phyloP scores from a whole-genome alignment of 352 stramenopile genomes.

The Pythium biforme region DNA sequence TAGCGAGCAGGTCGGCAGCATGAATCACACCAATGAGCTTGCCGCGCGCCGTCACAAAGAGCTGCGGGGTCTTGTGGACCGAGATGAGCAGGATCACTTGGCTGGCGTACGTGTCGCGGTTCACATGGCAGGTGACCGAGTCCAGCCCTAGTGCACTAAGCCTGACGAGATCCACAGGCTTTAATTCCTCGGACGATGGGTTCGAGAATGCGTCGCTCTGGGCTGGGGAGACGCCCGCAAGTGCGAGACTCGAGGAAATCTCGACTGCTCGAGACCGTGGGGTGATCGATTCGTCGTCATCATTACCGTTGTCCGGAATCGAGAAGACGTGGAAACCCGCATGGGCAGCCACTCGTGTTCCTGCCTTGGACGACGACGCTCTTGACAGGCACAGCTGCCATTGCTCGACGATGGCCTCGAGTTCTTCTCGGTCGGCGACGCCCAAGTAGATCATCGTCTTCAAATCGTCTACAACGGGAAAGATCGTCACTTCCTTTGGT shows the following conservation, averaged over 20 bases:
- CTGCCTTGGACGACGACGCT: background rate
- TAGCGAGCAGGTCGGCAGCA: conserved; percentile 60
- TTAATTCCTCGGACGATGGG: conserved; percentile 27
- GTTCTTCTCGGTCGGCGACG: conserved; percentile 54
- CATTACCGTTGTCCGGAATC: background rate
- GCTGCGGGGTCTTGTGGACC: conserved; percentile 69
- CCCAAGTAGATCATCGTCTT: conserved; percentile 66
- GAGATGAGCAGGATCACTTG: conserved; percentile 80
- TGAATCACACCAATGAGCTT: conserved; percentile 75
- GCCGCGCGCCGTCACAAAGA: conserved; percentile 72
- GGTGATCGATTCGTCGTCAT: conserved; percentile 13
- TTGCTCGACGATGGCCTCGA: conserved; percentile 55
- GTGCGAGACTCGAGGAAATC: conserved; percentile 26
- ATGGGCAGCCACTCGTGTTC: background rate
- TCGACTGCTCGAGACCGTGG: conserved; percentile 27
- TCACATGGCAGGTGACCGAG: conserved; percentile 64
- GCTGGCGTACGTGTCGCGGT: conserved; percentile 62
- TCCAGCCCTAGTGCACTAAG: conserved; percentile 64
- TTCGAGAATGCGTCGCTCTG: conserved; percentile 37
- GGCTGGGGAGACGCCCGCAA: conserved; percentile 24
- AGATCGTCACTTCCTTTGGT: conserved; percentile 40
- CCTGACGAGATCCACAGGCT: conserved; percentile 54
- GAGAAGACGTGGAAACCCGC: background rate
- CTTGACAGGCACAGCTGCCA: conserved; percentile 48
- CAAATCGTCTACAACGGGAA: conserved; percentile 68